phyloP scores from a whole-genome alignment of 2,329 filamentous ascomycete genomes.

The Colletotrichum neosansevieriae region DNA sequence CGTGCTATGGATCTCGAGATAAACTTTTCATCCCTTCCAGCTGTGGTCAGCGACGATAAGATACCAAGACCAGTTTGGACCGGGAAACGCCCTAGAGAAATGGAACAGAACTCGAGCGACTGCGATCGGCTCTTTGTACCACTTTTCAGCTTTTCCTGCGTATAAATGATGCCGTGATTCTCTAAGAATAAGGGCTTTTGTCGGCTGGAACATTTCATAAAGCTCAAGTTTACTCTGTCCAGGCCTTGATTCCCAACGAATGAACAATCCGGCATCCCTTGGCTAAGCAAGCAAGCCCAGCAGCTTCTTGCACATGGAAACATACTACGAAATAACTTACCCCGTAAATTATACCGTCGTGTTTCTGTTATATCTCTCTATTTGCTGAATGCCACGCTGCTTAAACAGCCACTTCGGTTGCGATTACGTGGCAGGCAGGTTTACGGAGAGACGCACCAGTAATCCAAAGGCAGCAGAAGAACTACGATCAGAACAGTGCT shows the following conservation, averaged over 20 bases:
- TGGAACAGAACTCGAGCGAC: slow-evolving; percentile 74
- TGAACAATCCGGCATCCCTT: background rate
- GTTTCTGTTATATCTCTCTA: no score
- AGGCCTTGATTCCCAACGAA: background rate
- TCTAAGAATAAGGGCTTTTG: slow-evolving; percentile 58
- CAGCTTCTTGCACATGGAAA: slow-evolving; percentile 50
- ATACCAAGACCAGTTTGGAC: background rate
- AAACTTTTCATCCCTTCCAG: no score
- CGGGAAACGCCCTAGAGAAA: slow-evolving; percentile 54
- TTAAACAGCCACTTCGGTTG: no score
- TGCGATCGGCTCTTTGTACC: slow-evolving; percentile 67
- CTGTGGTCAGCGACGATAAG: background rate
- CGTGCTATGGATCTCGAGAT: no score
- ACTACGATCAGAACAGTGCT: no score
- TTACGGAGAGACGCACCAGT: no score
- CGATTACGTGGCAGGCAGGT: no score
- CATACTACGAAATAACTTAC: slow-evolving; percentile 61
- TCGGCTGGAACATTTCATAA: slow-evolving; percentile 48
- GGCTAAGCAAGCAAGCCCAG: background rate
- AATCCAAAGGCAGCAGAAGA: no score
- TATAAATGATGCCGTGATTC: slow-evolving; percentile 74
- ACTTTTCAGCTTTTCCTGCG: slow-evolving; percentile 75
- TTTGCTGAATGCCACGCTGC: no score
- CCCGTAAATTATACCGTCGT: slow-evolving; percentile 66
- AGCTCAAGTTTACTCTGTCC: background rate